Conservation (phyloP, 495 filamentous ascomycete species). For the Astrothelium macrocarpum region DNA sequence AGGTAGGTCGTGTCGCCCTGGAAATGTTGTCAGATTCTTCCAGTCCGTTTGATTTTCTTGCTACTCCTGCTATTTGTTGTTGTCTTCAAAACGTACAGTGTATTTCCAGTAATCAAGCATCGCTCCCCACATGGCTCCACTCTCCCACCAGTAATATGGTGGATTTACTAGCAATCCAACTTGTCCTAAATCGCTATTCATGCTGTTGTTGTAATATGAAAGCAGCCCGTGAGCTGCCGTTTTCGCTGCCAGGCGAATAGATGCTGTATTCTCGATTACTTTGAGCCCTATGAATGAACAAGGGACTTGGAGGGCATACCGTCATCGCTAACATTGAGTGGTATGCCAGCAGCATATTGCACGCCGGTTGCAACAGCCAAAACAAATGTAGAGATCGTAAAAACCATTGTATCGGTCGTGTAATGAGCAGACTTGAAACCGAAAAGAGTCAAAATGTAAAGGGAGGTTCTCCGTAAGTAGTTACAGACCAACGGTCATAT, state of each 20-base stretch:
- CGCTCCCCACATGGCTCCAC: constrained; percentile 8
- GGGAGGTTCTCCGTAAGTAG: neutral
- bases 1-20: constrained; percentile 27
- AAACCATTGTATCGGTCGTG: neutral
- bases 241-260: constrained; percentile 16
- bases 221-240: constrained; percentile 16
- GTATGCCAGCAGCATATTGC: neutral
- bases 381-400: neutral
- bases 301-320: neutral
- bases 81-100: neutral
- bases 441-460: neutral
- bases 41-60: too few relatives aligned
- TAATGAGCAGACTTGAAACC: neutral
- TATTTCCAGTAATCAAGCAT: constrained; percentile 24
- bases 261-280: constrained; percentile 6
- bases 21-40: constrained; percentile 25
- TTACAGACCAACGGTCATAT: constrained; percentile 2
- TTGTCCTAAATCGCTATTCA: neutral
- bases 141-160: constrained; percentile 36
- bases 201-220: constrained; percentile 18
- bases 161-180: constrained; percentile 15
- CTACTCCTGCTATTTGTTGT: neutral
- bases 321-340: neutral
- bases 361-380: neutral
- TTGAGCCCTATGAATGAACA: neutral